Base-by-base conservation (phyloP, 148 eudicot species). In the Persicaria tinctoria region DNA sequence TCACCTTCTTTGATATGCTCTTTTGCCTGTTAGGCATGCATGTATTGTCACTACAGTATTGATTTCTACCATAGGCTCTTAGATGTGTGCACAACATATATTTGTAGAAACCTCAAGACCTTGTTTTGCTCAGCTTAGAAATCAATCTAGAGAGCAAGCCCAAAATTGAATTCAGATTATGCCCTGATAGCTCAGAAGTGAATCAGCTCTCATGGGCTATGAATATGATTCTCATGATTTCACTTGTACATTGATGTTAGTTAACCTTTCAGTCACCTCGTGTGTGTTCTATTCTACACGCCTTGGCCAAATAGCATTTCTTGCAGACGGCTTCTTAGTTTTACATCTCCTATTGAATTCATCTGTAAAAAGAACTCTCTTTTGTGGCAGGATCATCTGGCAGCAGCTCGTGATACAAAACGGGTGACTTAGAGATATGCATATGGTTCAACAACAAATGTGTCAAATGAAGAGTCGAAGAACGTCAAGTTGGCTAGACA, bases 371-470 rank as follows among this genome's bases (percentile, higher is more conserved):
- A 10, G 8, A 4, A 18, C 12, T 2, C 32, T 4, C 12, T 9
- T 10, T 5, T 72, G 8, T 27, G 79, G 80, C 90, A 89, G 92
- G 90, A 89, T 83, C 92, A 89, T 80, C 73, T 89, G 77, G 82
- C 88, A 23, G 81, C 92, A 62, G 87, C 87, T 77, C 92, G 92
- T 79, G 92, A 86, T 80, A 83, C 85, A 11, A 88, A 86, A 75
- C 86, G 83, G 80, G 68, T 63, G 45, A 63, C 68, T 4, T 63
- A 32, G 45, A 32, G 68, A 5, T 27, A 27, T 10, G 45, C 32
- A 63, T 32, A 63, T 0, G 44, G 4, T 27, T 23, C 68, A 63
- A 27, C 68, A 63, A 27, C 10, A 45, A 63, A 63, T 6, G 8
- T 27, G 46, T 3, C 2, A 62, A 62, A 62, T 4, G 44, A 63